These are phyloP conservation scores for Venturia pyrina DNA, from an alignment of 2,329 filamentous ascomycete genomes.

Conservation along the genomic window DNA sequence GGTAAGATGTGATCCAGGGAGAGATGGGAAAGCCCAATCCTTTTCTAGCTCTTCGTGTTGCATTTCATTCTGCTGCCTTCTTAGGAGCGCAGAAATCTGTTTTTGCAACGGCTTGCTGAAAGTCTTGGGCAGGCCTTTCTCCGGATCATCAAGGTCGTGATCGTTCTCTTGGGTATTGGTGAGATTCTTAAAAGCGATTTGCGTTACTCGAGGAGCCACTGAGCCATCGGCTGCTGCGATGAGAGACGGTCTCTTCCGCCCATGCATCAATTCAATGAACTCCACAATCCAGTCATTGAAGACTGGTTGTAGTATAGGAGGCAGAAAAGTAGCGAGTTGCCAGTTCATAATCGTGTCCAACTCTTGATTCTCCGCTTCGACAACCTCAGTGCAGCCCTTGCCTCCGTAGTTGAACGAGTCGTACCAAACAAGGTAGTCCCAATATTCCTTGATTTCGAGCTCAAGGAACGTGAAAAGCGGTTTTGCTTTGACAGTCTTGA, in stretches of 20 bases:
- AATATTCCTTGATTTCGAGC: constrained; percentile 95
- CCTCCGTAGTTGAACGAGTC: constrained; percentile 99
- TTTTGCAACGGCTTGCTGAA: constrained; percentile 89
- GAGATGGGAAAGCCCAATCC: constrained; percentile 76
- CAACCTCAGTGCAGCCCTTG: constrained; percentile 76
- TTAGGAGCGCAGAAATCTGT: constrained; percentile 71
- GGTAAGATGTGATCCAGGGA: constrained; percentile 61
- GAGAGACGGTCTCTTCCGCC: constrained; percentile 57
- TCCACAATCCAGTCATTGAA: constrained; percentile 93
- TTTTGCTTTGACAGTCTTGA: constrained; percentile 94
- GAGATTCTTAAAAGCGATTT: constrained; percentile 44
- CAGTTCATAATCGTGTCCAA: constrained; percentile 95
- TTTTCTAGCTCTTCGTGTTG: constrained; percentile 77
- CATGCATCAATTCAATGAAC: constrained; percentile 91
- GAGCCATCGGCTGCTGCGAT: constrained; percentile 35
- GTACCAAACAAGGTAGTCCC: constrained; percentile 98
- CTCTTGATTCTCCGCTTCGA: constrained; percentile 64
- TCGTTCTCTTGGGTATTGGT: constrained; percentile 44
- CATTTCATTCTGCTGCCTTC: constrained; percentile 78
- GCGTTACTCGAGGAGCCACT: constrained; percentile 44
- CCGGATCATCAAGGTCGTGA: constrained; percentile 9
- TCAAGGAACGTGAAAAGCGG: constrained; percentile 96
- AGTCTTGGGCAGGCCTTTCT: constrained; percentile 58
- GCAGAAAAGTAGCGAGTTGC: constrained; percentile 89
- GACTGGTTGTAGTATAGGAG: constrained; percentile 64